Base-by-base conservation (phyloP, 2,329 filamentous ascomycete species). In the Claviceps quebecensis region DNA sequence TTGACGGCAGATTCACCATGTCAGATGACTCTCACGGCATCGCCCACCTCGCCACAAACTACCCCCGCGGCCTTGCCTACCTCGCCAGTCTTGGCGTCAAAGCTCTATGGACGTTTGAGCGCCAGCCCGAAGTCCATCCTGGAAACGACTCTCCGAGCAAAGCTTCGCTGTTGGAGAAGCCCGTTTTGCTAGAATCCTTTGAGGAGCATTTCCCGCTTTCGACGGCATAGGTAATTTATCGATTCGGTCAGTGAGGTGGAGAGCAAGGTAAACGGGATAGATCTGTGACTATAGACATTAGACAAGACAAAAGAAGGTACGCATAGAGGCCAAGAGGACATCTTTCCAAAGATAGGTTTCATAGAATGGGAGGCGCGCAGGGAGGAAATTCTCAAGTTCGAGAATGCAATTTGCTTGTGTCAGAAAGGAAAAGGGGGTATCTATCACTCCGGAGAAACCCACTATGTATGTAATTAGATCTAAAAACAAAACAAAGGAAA, bases 11-110 rank as follows among this genome's bases (percentile, higher is more conserved):
- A 54, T 95, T 97, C 67, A 94, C 88, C 50, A 76, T 98, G 59
- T 95, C 87, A 6, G 93, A 98, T 65, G 93, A 98, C 68, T 95
- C 89, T 65, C 93, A 98, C 70, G 87, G 87, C 40, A 77, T 88
- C 53, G 84, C 78, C 2, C 91, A 98, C 63, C 77, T 98, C 5
- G 88, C 83, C n/a, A 83, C 87, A 48, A 91, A 95, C 63, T 97
- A 93, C 69, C 63, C 65, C 45, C 78, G 77, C 41, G 80, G 86
- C 5, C 68, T 94, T 53, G 73, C 78, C 1, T 95, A 86, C 64
- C 70, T 95, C 52, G 75, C 80, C 56, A 74, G 71, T 53, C 69
- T 87, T 13, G 83, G 81, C 4, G 79, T 91, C 26, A 62, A 69
- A 36, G 72, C 80, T 53, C 69, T 93, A 2, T 83, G 76, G 75